Conservation (phyloP, 805 yeast genomes). For the Nakazawaea wyomingensis region DNA sequence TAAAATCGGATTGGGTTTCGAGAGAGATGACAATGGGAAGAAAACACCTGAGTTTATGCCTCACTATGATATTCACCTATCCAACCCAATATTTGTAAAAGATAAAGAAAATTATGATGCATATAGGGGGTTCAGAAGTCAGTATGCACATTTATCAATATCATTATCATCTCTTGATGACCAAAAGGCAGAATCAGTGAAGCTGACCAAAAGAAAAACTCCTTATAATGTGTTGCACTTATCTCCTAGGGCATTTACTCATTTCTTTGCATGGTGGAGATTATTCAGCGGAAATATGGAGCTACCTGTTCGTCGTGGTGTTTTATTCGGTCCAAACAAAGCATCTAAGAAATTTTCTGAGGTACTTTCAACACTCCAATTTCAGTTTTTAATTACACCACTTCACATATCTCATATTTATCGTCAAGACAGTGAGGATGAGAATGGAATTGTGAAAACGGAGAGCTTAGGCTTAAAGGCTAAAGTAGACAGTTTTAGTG, state of each 20-base stretch:
- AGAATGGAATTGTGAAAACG: constrained; percentile 35
- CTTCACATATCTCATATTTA: constrained; percentile 72
- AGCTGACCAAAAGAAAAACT: background rate
- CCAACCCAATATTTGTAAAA: constrained; percentile 48
- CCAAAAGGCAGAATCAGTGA: constrained; percentile 13
- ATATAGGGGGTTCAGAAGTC: constrained; percentile 72
- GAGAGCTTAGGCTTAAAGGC: constrained; percentile 71
- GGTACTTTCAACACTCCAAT: constrained; percentile 73
- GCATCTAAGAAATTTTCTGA: constrained; percentile 66
- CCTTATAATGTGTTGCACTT: constrained; percentile 72
- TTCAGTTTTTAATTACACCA: constrained; percentile 67
- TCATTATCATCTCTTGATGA: constrained; percentile 39
- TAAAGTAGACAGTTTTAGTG: constrained; percentile 44
- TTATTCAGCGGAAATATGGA: constrained; percentile 75
- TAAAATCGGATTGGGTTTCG: constrained; percentile 53
- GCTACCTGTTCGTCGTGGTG: constrained; percentile 74
- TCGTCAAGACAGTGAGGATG: constrained; percentile 36
- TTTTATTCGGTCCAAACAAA: constrained; percentile 53
- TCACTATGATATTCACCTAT: constrained; percentile 54
- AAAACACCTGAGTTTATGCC: constrained; percentile 47
- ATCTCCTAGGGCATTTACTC: constrained; percentile 60
- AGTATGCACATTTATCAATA: constrained; percentile 71
- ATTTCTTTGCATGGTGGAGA: constrained; percentile 82
- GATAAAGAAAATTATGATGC: constrained; percentile 65
- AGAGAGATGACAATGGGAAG: constrained; percentile 34